Percentiles rank a stretch among this genome's conserved stretches.
Evolutionary conservation across 805 yeast species (phyloP).

Genomic region (Candida cerambycidarum): DNA sequence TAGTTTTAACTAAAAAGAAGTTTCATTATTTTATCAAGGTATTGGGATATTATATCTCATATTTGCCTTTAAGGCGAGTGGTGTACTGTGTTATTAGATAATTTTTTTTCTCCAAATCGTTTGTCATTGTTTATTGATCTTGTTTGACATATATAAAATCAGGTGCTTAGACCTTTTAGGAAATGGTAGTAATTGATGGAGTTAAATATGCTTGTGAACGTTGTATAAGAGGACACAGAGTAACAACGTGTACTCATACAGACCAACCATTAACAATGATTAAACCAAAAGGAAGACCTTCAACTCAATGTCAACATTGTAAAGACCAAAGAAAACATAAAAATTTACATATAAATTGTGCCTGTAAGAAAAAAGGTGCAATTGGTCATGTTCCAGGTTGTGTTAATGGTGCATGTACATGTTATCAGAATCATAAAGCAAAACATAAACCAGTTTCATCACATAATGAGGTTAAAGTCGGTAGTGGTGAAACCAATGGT

Average conservation of each 20-base stretch:
- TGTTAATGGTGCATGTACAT: conserved; percentile 37
- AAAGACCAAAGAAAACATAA: conserved; percentile 69
- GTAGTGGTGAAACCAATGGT: conserved; percentile 12
- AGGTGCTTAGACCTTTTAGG: background rate
- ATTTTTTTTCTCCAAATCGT: no score
- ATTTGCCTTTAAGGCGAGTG: conserved; percentile 6
- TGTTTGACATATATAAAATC: background rate
- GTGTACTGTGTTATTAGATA: background rate
- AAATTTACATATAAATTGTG: conserved; percentile 67
- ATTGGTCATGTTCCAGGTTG: conserved; percentile 39
- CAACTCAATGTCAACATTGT: conserved; percentile 87
- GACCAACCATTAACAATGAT: conserved; percentile 90
- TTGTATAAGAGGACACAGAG: conserved; percentile 95
- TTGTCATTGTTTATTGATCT: background rate
- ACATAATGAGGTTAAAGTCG: background rate
- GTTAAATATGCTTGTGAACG: conserved; percentile 95
- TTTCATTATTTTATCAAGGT: background rate
- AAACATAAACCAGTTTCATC: conserved; percentile 6
- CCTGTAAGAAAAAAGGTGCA: conserved; percentile 59
- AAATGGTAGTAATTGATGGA: conserved; percentile 88
- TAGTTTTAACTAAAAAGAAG: conserved; percentile 3
- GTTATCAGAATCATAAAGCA: conserved; percentile 24
- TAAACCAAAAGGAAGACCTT: conserved; percentile 95
- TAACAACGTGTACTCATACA: conserved; percentile 88
- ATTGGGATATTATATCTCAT: conserved; percentile 5